Percentiles rank a stretch among this genome's conserved stretches.
These are phyloP conservation scores for Vaccinium darrowii DNA, from an alignment of 148 eudicot species.

Conservation along the genomic window DNA sequence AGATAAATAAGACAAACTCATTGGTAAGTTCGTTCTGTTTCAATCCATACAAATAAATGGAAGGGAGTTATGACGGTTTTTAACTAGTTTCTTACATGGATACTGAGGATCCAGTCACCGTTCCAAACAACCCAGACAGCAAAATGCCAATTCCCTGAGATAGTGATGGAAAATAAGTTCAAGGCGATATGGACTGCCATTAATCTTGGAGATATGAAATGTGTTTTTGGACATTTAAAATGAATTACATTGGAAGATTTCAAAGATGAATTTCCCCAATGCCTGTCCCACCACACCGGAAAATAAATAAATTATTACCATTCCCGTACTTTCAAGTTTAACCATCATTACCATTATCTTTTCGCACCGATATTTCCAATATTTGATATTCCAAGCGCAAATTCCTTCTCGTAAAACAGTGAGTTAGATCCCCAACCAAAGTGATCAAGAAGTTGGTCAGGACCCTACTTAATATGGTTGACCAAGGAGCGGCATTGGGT, in stretches of 20 bases:
- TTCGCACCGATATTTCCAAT: not conserved
- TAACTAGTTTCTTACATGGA: slow-evolving; percentile 59
- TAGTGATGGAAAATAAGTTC: slow-evolving; percentile 7
- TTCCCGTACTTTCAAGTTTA: not conserved
- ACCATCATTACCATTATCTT: not conserved
- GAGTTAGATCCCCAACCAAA: not conserved
- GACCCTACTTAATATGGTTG: not conserved
- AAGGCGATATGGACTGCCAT: not conserved
- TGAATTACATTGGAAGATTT: not conserved
- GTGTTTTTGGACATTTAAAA: not conserved
- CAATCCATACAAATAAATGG: slow-evolving; percentile 5
- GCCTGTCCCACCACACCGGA: not conserved
- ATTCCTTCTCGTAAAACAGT: not conserved
- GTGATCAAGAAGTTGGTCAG: not conserved
- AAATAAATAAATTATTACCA: not conserved
- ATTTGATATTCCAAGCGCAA: not conserved
- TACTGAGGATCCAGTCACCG: slow-evolving; percentile 86
- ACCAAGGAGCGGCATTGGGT: not conserved
- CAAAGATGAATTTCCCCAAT: not conserved
- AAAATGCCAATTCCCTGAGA: slow-evolving; percentile 82
- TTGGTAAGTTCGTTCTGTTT: not conserved
- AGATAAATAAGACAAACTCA: slow-evolving; percentile 3
- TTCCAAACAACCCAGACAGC: slow-evolving; percentile 87
- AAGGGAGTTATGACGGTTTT: not conserved
- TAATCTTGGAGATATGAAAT: not conserved